Evolutionary conservation across 176 grass and related monocot species (phyloP).

Genomic region (Carex myosuroides): DNA sequence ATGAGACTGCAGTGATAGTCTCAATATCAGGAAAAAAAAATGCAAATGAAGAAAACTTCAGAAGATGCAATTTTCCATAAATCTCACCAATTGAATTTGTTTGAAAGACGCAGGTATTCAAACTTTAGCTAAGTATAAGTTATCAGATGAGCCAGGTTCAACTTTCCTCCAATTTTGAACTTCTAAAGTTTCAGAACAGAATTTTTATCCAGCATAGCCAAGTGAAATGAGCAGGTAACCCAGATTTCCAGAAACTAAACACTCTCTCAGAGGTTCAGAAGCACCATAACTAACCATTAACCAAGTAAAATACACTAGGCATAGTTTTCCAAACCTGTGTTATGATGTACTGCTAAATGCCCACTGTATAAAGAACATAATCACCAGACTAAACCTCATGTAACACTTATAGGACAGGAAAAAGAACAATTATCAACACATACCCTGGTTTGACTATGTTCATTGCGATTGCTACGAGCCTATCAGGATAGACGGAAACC

Average conservation of each 20-base stretch:
- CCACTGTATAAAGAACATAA: not conserved
- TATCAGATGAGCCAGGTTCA: not conserved
- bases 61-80: not conserved
- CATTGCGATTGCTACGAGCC: conserved; percentile 48
- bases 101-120: not conserved
- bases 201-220: not conserved
- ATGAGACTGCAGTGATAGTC: not conserved
- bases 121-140: not conserved
- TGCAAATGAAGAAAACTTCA: not conserved
- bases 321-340: not conserved
- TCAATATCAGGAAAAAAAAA: not conserved
- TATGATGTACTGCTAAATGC: not conserved
- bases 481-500: conserved; percentile 53
- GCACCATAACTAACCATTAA: not conserved
- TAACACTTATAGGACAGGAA: not conserved
- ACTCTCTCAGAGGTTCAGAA: not conserved
- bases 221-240: not conserved
- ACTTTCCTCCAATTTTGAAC: not conserved
- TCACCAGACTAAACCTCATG: not conserved
- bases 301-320: not conserved
- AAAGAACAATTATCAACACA: not conserved
- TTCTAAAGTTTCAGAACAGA: not conserved
- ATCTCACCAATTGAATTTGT: not conserved
- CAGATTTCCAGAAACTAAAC: not conserved
- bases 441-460: conserved; percentile 70